phyloP scores from a whole-genome alignment of 2,329 filamentous ascomycete species.

The Ramularia endophylla region DNA sequence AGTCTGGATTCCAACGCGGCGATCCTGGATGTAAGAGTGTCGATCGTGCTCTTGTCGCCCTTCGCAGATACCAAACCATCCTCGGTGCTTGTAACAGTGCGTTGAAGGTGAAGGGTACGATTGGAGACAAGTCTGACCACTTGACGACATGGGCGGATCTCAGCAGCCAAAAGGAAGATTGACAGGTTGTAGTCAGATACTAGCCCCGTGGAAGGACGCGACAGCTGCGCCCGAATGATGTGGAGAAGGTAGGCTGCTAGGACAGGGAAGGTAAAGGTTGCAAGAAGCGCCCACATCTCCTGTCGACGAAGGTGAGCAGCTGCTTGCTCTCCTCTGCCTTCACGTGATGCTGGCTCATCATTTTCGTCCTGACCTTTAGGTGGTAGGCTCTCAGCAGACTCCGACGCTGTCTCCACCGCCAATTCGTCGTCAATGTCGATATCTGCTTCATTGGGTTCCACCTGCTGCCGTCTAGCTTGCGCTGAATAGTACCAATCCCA shows the following conservation, averaged over 20 bases:
- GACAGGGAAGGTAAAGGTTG: constrained; percentile 73
- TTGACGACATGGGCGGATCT: constrained; percentile 77
- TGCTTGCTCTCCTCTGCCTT: constrained; percentile 34
- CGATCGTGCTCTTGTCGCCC: constrained; percentile 31
- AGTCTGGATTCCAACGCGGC: constrained; percentile 29
- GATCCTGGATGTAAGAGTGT: constrained; percentile 24
- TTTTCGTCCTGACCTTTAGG: constrained; percentile 8
- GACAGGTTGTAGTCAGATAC: constrained; percentile 91
- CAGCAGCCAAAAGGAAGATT: constrained; percentile 81
- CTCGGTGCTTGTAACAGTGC: constrained; percentile 48
- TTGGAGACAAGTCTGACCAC: constrained; percentile 72
- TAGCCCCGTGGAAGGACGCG: constrained; percentile 74
- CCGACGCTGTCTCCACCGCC: constrained; percentile 19
- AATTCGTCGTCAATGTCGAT: constrained; percentile 15
- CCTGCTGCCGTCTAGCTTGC: constrained; percentile 30
- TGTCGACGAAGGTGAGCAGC: constrained; percentile 62
- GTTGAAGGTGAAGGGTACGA: constrained; percentile 75
- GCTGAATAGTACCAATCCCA: constrained; percentile 61
- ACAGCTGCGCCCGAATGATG: constrained; percentile 71
- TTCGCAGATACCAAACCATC: constrained; percentile 17
- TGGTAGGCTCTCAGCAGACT: constrained; percentile 17
- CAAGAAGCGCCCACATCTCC: constrained; percentile 66
- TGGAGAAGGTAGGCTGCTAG: constrained; percentile 81
- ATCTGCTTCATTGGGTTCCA: constrained; percentile 9
- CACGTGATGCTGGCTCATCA: constrained; percentile 8